Conservation (phyloP, 805 yeast genomes). For the Starmerella bombicola region DNA sequence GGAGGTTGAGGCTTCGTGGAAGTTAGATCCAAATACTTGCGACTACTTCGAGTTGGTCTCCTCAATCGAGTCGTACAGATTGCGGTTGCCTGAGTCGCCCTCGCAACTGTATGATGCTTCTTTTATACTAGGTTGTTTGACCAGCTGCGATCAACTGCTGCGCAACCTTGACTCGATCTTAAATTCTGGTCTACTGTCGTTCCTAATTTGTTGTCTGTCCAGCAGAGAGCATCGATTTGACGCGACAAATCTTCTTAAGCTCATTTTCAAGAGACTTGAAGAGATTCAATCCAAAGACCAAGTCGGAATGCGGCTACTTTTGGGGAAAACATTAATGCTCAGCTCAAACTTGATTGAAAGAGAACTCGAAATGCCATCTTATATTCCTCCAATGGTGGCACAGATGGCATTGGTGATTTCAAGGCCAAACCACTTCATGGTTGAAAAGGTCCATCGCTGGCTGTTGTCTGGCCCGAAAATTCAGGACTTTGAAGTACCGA, state of each 20-base stretch:
- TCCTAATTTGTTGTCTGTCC: conserved; percentile 9
- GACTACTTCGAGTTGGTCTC: background rate
- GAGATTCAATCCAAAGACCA: conserved; percentile 19
- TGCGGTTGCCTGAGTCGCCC: background rate
- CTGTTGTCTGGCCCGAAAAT: conserved; percentile 44
- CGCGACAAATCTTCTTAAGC: conserved; percentile 6
- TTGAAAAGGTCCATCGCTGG: conserved; percentile 58
- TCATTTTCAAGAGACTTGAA: conserved; percentile 8
- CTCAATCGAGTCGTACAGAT: background rate
- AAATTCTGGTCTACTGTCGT: conserved; percentile 25
- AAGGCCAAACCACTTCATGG: conserved; percentile 62
- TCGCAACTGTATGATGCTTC: conserved; percentile 43
- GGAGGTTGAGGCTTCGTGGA: conserved; percentile 22
- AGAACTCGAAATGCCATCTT: conserved; percentile 8
- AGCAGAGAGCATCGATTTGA: conserved; percentile 1
- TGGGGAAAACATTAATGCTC: conserved; percentile 17
- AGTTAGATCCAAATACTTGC: background rate
- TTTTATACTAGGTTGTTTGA: conserved; percentile 44
- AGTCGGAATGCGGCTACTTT: conserved; percentile 16
- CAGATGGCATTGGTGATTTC: conserved; percentile 44
- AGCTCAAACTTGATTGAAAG: background rate
- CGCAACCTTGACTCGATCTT: conserved; percentile 33
- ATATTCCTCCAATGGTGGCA: conserved; percentile 45
- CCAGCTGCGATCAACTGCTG: conserved; percentile 20
- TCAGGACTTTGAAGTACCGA: conserved; percentile 35